Base-by-base conservation (phyloP, 176 grass and related monocot genomes). In the Carex parvula region DNA sequence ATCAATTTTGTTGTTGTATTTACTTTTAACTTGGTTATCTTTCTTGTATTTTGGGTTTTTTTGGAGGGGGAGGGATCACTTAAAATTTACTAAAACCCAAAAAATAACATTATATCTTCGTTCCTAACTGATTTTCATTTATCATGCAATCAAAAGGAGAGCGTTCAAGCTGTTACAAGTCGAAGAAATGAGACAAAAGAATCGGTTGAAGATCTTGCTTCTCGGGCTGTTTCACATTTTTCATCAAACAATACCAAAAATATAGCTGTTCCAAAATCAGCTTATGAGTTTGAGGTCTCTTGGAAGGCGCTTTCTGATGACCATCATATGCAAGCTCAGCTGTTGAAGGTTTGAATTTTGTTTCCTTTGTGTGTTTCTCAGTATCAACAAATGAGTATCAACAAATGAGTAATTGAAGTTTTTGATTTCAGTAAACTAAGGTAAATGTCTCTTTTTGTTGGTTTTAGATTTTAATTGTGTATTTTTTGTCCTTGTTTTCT, bases 201-300 rank as follows among this genome's bases (percentile, higher is more conserved):
- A 83, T 89, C 84, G 59, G 20, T 98, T 21, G 62, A 95, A 87
- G 89, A 95, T 73, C 86, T 99, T 80, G 91, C 96, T 66, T 86
- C 93, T 10, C 93, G 89, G 78, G 96, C 96, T 88, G 83, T 89
- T 90, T 90, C 89, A 59, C 84, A 75, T 72, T 94, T 91, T 84
- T 65, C 90, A 87, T 77, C 91, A 69, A 87, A 70, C 74, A 86
- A 88, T 67, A 64, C 78, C 29, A 92, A 95, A 89, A 88, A 21
- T 39, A 53, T 93, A 18, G 86, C 81, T 85, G 82, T 78, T 83
- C 96, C 96, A 81, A 99, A 90, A 37, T 91, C 92, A 80, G 93
- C 93, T 81, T 98, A 95, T 90, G 96, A 98, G 61, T 98, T 98
- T 68, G 96, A 98, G 74, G 89, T 93, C 88, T 90, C 93, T 88